phyloP scores from a whole-genome alignment of 345 rosid species.

The Angophora floribunda region DNA sequence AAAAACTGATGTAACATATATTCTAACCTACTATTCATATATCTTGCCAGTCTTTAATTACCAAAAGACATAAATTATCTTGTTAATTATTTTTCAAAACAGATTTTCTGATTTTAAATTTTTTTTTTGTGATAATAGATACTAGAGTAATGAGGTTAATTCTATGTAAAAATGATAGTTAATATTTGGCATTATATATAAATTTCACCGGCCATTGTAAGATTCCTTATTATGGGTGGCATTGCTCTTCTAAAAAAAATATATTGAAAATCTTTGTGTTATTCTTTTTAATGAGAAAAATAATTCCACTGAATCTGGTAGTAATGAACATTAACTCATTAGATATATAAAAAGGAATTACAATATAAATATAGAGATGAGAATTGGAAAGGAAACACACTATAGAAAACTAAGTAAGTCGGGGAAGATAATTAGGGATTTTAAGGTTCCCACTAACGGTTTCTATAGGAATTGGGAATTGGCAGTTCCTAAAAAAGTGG shows the following conservation, averaged over 20 bases:
- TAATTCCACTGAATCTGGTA: neutral
- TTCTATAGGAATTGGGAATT: no score
- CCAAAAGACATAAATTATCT: neutral
- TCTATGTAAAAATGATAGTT: no score
- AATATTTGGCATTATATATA: neutral
- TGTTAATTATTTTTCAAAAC: neutral
- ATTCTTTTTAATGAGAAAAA: neutral
- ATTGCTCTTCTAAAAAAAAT: neutral
- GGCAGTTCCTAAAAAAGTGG: no score
- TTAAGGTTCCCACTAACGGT: no score
- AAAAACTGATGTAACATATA: neutral
- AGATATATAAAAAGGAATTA: no score
- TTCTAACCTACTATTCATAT: neutral
- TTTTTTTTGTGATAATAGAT: neutral
- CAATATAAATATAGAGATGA: no score
- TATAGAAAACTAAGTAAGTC: no score
- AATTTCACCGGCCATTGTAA: neutral
- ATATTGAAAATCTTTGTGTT: neutral
- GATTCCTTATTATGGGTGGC: neutral
- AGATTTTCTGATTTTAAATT: neutral
- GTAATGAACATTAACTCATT: no score
- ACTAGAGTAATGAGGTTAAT: neutral
- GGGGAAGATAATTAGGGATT: no score
- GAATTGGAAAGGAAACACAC: no score
- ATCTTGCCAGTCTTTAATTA: neutral